Base-by-base conservation (phyloP, 176 grass and related monocot genomes). In the Zizania latifolia region DNA sequence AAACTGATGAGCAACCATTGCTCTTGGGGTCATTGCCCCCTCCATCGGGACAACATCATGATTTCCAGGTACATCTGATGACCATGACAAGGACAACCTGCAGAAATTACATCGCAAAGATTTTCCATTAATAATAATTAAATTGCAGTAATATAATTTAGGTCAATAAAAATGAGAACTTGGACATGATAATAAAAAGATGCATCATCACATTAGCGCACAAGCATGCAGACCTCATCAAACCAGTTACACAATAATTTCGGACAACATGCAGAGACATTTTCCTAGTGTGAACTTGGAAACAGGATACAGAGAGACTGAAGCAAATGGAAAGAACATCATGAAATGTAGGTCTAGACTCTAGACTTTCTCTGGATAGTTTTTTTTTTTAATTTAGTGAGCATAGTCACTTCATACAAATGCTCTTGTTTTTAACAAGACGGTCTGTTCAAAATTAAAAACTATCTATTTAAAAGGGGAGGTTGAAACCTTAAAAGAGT, bases 81-180 rank as follows among this genome's bases (percentile, higher is more conserved):
- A 96, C 78, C 89, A 92, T 89, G 81, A 79, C 51, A 96, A 76
- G n/a, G 64, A 85, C 72, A 85, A 87, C 86, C 92, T 96, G 92
- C 51, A 72, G 41, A 24, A 62, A 54, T 73, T 73, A 17, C 61
- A 83, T 56, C 3, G 26, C 16, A 68, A 85, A 22, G 5, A 71
- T 33, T 27, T 65, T 8, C 2, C 24, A 58, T 32, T 51, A 68
- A 39, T n/a, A 43, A 11, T 62, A 62, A 35, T 33, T 3, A 35
- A 63, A 64, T 22, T 22, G 53, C 26, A 46, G 11, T 6, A 72
- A 32, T 6, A 64, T 24, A 83, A 60, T 3, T 14, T 22, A 48
- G 0, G 2, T 40, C 75, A 40, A 55, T 17, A 78, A 34, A 74
- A 48, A 15, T 6, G n/a, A 64, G 3, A 33, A 75, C 41, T 6